Evolutionary conservation across 768 basidiomycete genomes (phyloP).

Genomic region (Cystofilobasidium ferigula): DNA sequence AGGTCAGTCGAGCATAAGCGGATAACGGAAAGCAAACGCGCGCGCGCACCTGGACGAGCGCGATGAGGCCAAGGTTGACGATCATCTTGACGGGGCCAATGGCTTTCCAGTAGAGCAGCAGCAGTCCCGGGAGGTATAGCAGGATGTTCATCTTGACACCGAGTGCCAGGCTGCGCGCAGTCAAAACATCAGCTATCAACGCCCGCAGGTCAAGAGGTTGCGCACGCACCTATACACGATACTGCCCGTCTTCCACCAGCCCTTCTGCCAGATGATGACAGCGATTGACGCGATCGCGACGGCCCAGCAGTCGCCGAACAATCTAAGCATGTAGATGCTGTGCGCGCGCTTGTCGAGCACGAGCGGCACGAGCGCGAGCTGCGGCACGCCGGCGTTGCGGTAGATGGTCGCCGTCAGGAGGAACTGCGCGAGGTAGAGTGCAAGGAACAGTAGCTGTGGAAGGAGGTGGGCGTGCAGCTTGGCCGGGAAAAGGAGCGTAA

Average conservation of each 20-base stretch:
- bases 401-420: slow-evolving; percentile 60
- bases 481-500: slow-evolving; percentile 48
- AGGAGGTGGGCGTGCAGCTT: slow-evolving; percentile 46
- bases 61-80: slow-evolving; percentile 29
- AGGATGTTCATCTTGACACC: slow-evolving; percentile 93
- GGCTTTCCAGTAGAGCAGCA: slow-evolving; percentile 69
- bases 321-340: slow-evolving; percentile 77
- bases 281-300: slow-evolving; percentile 54
- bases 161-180: slow-evolving; percentile 55
- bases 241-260: slow-evolving; percentile 53
- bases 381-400: slow-evolving; percentile 31
- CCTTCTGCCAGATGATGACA: slow-evolving; percentile 49
- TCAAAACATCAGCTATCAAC: neutral
- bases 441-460: slow-evolving; percentile 53
- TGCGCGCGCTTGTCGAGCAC: slow-evolving; percentile 86
- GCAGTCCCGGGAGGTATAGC: slow-evolving; percentile 76
- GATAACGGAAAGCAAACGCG: slow-evolving; percentile 46
- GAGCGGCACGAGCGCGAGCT: slow-evolving; percentile 43
- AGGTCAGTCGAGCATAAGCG: neutral
- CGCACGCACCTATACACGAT: slow-evolving; percentile 61
- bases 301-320: slow-evolving; percentile 94
- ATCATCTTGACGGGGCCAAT: slow-evolving; percentile 35
- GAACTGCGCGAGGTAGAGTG: slow-evolving; percentile 60
- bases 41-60: slow-evolving; percentile 50
- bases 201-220: neutral